phyloP scores from a whole-genome alignment of 345 rosid species.

The Alliaria petiolata region DNA sequence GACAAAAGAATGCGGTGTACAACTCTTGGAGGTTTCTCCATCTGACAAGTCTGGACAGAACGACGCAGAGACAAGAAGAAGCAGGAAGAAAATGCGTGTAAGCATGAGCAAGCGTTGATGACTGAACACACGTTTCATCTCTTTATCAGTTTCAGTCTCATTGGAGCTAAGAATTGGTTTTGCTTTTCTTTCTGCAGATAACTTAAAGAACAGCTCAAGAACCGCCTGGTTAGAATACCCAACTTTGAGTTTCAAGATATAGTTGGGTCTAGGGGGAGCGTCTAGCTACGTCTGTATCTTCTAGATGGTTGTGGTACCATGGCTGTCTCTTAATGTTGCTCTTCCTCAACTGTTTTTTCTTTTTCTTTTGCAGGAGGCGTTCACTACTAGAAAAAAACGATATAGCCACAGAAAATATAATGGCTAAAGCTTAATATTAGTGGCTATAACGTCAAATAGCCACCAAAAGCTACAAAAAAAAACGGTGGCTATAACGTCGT shows the following conservation, averaged over 20 bases:
- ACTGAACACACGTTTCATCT: neutral
- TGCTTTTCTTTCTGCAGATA: neutral
- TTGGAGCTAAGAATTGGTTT: neutral
- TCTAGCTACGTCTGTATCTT: no score
- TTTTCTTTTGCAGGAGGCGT: neutral
- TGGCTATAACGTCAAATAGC: no score
- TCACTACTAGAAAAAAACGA: no score
- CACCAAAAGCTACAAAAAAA: no score
- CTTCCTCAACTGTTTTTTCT: neutral
- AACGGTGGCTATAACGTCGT: no score
- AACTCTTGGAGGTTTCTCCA: neutral
- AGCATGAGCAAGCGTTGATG: neutral
- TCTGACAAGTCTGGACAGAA: no score
- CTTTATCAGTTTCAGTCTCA: neutral
- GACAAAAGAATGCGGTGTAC: neutral
- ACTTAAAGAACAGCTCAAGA: no score
- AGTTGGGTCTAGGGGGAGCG: no score
- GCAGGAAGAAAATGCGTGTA: neutral
- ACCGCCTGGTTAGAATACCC: neutral
- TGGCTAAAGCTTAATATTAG: no score
- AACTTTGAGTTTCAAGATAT: neutral
- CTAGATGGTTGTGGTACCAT: neutral
- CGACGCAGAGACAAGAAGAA: neutral
- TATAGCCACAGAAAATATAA: no score
- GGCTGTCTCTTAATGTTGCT: neutral